Evolutionary conservation across 352 stramenopile species (phyloP).

Genomic region (Phytophthora pinifolia): DNA sequence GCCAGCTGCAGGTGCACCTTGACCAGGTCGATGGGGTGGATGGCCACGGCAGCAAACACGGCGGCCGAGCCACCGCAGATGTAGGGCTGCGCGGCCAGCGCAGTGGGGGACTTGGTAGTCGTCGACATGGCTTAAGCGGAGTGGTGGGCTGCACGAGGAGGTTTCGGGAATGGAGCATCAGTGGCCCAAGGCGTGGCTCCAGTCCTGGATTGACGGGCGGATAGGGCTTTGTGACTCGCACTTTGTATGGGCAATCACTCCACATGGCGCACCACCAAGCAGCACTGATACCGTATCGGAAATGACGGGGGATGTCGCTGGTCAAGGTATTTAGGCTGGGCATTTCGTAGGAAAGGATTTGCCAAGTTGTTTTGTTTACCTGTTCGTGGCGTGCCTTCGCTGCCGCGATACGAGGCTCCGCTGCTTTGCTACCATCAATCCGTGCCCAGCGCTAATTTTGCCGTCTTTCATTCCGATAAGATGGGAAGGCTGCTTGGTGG

Average conservation of each 20-base stretch:
- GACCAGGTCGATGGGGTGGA: slow-evolving; percentile 91
- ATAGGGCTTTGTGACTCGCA: slow-evolving; percentile 15
- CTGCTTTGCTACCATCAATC: slow-evolving; percentile 5
- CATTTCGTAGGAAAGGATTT: no score
- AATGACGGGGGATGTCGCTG: slow-evolving; percentile 15
- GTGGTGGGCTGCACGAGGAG: slow-evolving; percentile 16
- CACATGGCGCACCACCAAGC: slow-evolving; percentile 28
- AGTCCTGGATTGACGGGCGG: not conserved
- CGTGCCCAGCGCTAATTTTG: not conserved
- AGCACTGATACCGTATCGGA: slow-evolving; percentile 17
- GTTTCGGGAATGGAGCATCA: slow-evolving; percentile 29
- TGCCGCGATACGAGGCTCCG: slow-evolving; percentile 8
- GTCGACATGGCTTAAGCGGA: slow-evolving; percentile 23
- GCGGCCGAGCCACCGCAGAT: slow-evolving; percentile 75
- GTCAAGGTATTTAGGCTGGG: no score
- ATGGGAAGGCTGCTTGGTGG: slow-evolving; percentile 28
- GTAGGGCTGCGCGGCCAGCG: slow-evolving; percentile 68
- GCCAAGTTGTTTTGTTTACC: no score
- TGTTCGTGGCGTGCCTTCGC: no score
- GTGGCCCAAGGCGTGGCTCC: no score
- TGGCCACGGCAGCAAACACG: slow-evolving; percentile 74
- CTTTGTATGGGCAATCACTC: slow-evolving; percentile 8
- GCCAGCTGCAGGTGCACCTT: slow-evolving; percentile 91
- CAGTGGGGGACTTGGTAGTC: slow-evolving; percentile 48
- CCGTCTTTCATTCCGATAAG: slow-evolving; percentile 16